A percentile compares a stretch with the other conserved stretches of the same genome.
Evolutionary conservation across 2,329 filamentous ascomycete species (phyloP).

Genomic region (Epichloe festucae): DNA sequence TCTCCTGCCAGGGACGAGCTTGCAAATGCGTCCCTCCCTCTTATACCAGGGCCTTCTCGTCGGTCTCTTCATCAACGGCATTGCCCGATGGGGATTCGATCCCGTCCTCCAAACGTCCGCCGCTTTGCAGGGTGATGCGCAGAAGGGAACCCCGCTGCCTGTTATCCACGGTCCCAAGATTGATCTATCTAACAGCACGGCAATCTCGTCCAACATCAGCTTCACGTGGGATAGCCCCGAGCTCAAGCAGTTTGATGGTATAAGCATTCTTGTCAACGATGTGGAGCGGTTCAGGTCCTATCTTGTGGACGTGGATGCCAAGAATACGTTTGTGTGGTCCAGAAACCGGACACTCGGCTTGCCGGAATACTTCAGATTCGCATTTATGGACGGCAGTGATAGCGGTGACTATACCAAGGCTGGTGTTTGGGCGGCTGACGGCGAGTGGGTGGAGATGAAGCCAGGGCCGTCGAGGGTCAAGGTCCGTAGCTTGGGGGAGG

Average conservation of each 20-base stretch:
- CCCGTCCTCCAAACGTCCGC: slow-evolving; percentile 71
- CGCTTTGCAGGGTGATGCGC: slow-evolving; percentile 56
- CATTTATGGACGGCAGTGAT: slow-evolving; percentile 51
- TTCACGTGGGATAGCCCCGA: slow-evolving; percentile 39
- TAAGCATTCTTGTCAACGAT: slow-evolving; percentile 74
- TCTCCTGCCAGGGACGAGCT: slow-evolving; percentile 72
- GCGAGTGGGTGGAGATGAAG: slow-evolving; percentile 54
- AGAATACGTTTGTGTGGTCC: slow-evolving; percentile 44
- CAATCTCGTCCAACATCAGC: slow-evolving; percentile 48
- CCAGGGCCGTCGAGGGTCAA: slow-evolving; percentile 42
- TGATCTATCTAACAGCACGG: slow-evolving; percentile 23
- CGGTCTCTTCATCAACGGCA: slow-evolving; percentile 86
- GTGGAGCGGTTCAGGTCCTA: slow-evolving; percentile 70
- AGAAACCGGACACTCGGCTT: slow-evolving; percentile 30
- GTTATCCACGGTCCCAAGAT: slow-evolving; percentile 34
- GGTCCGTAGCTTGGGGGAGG: slow-evolving; percentile 13
- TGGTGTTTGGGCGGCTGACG: slow-evolving; percentile 52
- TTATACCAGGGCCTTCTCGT: slow-evolving; percentile 83
- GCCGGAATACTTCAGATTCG: slow-evolving; percentile 69
- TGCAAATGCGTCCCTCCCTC: slow-evolving; percentile 75
- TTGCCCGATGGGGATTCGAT: slow-evolving; percentile 89
- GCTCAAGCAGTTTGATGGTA: slow-evolving; percentile 50
- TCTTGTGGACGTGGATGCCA: slow-evolving; percentile 39
- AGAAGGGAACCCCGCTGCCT: slow-evolving; percentile 49
- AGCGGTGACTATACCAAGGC: slow-evolving; percentile 65